Evolutionary conservation across 495 filamentous ascomycete species (phyloP).

Genomic region (Acidiella bohemica): DNA sequence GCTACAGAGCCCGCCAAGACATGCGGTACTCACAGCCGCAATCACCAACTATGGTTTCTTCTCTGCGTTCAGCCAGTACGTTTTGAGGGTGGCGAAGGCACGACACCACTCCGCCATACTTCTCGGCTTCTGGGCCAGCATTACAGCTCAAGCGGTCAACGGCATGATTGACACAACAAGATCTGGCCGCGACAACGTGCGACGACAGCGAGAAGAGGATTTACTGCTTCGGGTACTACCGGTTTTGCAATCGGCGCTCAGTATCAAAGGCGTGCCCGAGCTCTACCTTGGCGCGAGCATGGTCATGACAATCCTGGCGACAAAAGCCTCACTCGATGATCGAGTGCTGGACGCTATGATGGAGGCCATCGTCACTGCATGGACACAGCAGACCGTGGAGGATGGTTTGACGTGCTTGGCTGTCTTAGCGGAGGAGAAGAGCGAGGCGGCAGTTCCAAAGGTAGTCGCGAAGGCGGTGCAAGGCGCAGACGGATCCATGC

Average conservation of each 20-base stretch:
- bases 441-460: constrained; percentile 41
- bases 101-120: constrained; percentile 59
- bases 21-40: constrained; percentile 66
- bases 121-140: constrained; percentile 74
- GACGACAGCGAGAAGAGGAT: constrained; percentile 46
- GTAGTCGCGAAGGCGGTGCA: constrained; percentile 55
- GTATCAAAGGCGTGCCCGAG: constrained; percentile 57
- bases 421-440: constrained; percentile 61
- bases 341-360: constrained; percentile 64
- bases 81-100: constrained; percentile 51
- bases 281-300: constrained; percentile 78
- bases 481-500: neutral
- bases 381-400: constrained; percentile 53
- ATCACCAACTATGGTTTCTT: constrained; percentile 60
- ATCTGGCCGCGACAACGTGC: constrained; percentile 51
- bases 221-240: constrained; percentile 62
- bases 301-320: constrained; percentile 69
- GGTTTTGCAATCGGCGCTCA: constrained; percentile 59
- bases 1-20: constrained; percentile 57
- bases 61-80: constrained; percentile 56
- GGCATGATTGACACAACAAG: constrained; percentile 61
- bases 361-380: constrained; percentile 66
- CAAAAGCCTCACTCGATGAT: constrained; percentile 65
- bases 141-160: constrained; percentile 67
- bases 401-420: constrained; percentile 70